phyloP scores from a whole-genome alignment of 495 filamentous ascomycete genomes.

The Acidomyces sp. region DNA sequence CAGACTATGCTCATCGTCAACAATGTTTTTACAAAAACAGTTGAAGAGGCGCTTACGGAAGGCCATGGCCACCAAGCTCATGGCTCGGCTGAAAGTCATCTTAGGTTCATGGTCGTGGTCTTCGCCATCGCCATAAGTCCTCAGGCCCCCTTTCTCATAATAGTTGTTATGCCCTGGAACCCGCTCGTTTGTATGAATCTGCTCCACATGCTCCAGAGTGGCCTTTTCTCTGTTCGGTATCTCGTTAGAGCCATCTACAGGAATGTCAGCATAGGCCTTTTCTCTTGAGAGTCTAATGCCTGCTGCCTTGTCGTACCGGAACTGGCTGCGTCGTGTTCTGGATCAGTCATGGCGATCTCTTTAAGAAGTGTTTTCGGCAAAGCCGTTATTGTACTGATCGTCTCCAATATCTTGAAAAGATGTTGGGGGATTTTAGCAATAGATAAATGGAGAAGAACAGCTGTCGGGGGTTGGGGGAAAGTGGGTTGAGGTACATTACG shows the following conservation, averaged over 20 bases:
- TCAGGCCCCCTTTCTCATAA: conserved; percentile 38
- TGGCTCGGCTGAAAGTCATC: conserved; percentile 17
- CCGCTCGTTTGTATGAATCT: conserved; percentile 23
- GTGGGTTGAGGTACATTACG: too few species aligned
- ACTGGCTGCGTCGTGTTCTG: too few species aligned
- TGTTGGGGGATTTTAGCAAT: too few species aligned
- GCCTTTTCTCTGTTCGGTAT: conserved; percentile 10
- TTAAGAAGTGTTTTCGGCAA: too few species aligned
- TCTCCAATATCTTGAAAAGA: too few species aligned
- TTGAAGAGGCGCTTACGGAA: conserved; percentile 6
- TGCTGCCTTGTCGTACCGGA: too few species aligned
- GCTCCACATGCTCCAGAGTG: conserved; percentile 14
- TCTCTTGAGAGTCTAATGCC: too few species aligned
- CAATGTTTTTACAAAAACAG: neutral
- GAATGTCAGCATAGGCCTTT: neutral
- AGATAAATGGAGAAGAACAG: too few species aligned
- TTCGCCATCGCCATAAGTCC: conserved; percentile 37
- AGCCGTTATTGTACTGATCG: too few species aligned
- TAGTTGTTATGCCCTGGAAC: conserved; percentile 33
- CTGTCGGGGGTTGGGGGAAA: too few species aligned
- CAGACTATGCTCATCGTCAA: conserved; percentile 14
- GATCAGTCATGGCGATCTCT: too few species aligned
- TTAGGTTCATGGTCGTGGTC: conserved; percentile 40
- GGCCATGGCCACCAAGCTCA: conserved; percentile 16
- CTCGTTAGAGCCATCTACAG: conserved; percentile 2